Conservation (phyloP, 1,139 yeast species). For the Geotrichum europaeum region DNA sequence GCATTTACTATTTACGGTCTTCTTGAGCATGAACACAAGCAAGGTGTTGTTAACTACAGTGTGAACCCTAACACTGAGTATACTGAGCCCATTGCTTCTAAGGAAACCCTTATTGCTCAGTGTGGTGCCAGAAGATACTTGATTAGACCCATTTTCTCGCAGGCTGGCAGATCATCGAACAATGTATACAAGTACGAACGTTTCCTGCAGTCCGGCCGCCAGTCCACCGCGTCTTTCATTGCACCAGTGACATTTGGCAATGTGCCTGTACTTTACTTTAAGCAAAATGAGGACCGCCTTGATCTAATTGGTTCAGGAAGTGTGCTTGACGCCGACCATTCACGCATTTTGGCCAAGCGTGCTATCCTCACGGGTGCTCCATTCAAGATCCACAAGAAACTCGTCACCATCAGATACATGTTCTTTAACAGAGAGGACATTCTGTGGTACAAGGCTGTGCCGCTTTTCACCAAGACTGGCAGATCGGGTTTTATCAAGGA, state of each 20-base stretch:
- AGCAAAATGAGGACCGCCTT: conserved; percentile 39
- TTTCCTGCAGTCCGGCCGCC: conserved; percentile 71
- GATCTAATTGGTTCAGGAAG: conserved; percentile 87
- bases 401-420: conserved; percentile 94
- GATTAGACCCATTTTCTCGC: conserved; percentile 81
- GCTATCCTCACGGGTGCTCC: conserved; percentile 91
- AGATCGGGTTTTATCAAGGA: conserved; percentile 92
- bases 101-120: conserved; percentile 74
- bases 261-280: conserved; percentile 38
- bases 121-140: conserved; percentile 88
- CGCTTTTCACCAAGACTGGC: conserved; percentile 86
- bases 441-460: conserved; percentile 84
- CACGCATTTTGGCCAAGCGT: conserved; percentile 81
- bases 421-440: conserved; percentile 91
- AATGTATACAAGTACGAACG: conserved; percentile 84
- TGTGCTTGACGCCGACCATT: conserved; percentile 77
- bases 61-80: conserved; percentile 86
- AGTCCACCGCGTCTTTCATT: conserved; percentile 77
- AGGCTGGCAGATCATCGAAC: conserved; percentile 64
- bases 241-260: conserved; percentile 85
- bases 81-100: conserved; percentile 67
- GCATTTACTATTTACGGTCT: conserved; percentile 66
- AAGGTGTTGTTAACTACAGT: conserved; percentile 74
- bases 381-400: conserved; percentile 85
- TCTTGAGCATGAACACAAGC: conserved; percentile 79